These are phyloP conservation scores for Colletotrichum destructivum DNA, from an alignment of 2,329 filamentous ascomycete genomes.

Conservation along the genomic window DNA sequence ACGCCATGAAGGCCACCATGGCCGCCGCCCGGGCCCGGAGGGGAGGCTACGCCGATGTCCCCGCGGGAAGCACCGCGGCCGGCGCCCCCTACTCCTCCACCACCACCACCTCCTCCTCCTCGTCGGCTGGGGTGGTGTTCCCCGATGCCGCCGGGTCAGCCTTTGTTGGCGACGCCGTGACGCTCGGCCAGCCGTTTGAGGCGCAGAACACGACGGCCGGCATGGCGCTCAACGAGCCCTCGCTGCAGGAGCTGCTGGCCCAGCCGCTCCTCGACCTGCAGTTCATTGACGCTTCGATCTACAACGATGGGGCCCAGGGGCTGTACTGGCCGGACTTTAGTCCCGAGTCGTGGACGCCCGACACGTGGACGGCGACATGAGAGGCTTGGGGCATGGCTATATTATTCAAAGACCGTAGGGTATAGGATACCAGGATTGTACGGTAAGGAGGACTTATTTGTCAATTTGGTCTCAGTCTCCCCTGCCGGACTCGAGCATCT, in stretches of 20 bases:
- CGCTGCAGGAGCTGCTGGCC: constrained; percentile 52
- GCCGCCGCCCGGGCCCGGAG: constrained; percentile 28
- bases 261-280: constrained; percentile 53
- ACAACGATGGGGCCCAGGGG: constrained; percentile 42
- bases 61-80: background rate
- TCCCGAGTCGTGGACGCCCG: constrained; percentile 39
- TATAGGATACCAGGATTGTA: too few species aligned
- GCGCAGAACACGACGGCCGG: constrained; percentile 49
- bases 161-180: constrained; percentile 8
- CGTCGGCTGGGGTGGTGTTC: too few species aligned
- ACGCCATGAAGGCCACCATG: constrained; percentile 52
- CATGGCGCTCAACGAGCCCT: constrained; percentile 54
- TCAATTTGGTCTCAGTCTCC: background rate
- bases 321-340: constrained; percentile 44
- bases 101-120: too few species aligned
- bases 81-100: background rate
- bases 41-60: constrained; percentile 12
- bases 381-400: too few species aligned
- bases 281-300: constrained; percentile 49
- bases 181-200: background rate
- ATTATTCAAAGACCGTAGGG: too few species aligned
- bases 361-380: constrained; percentile 33
- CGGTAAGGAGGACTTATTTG: too few species aligned
- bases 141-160: too few species aligned
- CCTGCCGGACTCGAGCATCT: background rate